These are phyloP conservation scores for Calycina marina DNA, from an alignment of 2,329 filamentous ascomycete genomes.

Conservation along the genomic window DNA sequence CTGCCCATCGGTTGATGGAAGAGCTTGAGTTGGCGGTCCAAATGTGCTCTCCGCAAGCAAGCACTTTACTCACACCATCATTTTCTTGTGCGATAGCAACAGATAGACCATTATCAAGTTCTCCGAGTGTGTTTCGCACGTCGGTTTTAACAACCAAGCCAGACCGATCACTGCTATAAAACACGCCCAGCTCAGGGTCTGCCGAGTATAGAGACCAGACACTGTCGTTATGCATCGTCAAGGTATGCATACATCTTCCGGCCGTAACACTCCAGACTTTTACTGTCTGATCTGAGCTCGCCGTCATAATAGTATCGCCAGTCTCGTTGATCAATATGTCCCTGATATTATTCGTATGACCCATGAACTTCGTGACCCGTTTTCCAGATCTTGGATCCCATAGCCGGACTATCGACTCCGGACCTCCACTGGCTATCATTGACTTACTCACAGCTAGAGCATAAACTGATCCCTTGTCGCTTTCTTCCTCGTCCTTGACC, in stretches of 20 bases:
- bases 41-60: conserved; percentile 38
- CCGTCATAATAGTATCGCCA: conserved; percentile 83
- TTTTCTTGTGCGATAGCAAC: conserved; percentile 88
- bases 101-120: conserved; percentile 76
- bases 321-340: conserved; percentile 80
- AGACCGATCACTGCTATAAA: conserved; percentile 89
- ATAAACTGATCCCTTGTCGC: conserved; percentile 90
- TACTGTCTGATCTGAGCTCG: conserved; percentile 90
- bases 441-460: conserved; percentile 67
- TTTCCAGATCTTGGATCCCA: conserved; percentile 87
- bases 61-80: conserved; percentile 57
- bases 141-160: conserved; percentile 96
- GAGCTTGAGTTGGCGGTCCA: conserved; percentile 63
- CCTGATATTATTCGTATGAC: conserved; percentile 87
- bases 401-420: conserved; percentile 80
- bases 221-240: conserved; percentile 98
- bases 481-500: conserved; percentile 65
- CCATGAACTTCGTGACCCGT: conserved; percentile 88
- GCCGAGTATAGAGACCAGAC: conserved; percentile 93
- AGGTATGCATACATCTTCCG: conserved; percentile 90
- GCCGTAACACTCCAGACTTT: conserved; percentile 97
- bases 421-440: conserved; percentile 81
- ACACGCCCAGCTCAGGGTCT: conserved; percentile 70
- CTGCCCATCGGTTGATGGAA: conserved; percentile 60
- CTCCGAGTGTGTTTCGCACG: conserved; percentile 54